Evolutionary conservation across 2,329 filamentous ascomycete species (phyloP).

Genomic region (Aschersonia sp.): DNA sequence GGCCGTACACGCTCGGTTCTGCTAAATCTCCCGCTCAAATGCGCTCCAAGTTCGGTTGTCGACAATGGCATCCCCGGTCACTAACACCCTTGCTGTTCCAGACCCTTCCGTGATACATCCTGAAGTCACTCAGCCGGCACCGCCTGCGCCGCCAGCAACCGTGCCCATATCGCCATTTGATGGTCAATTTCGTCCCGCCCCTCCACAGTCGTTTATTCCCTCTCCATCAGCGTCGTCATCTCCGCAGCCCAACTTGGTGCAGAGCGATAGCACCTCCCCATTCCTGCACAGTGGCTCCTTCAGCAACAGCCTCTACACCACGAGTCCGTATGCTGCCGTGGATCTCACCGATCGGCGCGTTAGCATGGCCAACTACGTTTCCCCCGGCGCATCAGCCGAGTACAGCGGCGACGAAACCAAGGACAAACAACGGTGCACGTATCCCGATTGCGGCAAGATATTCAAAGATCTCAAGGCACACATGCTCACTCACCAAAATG

Average conservation of each 20-base stretch:
- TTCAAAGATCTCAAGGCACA: conserved; percentile 91
- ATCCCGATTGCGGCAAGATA: conserved; percentile 68
- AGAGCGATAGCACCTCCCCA: conserved; percentile 50
- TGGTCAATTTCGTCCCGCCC: conserved; percentile 25
- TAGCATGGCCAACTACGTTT: conserved; percentile 56
- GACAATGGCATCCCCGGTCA: conserved; percentile 1
- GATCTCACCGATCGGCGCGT: conserved; percentile 39
- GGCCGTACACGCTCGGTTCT: too few relatives aligned
- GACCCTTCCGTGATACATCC: conserved; percentile 43
- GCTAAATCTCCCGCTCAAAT: too few relatives aligned
- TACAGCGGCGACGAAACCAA: conserved; percentile 49
- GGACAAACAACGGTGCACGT: conserved; percentile 61
- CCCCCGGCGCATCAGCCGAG: conserved; percentile 41
- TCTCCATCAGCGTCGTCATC: conserved; percentile 47
- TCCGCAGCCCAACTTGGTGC: conserved; percentile 29
- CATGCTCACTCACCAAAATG: conserved; percentile 84
- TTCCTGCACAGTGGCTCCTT: conserved; percentile 42
- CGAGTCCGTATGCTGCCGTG: conserved; percentile 36
- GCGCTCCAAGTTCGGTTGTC: not conserved
- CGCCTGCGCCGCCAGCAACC: conserved; percentile 14
- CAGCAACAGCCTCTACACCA: conserved; percentile 31
- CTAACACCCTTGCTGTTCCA: conserved; percentile 24
- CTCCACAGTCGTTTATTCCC: conserved; percentile 32
- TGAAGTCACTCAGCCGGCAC: conserved; percentile 28
- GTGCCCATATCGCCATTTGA: conserved; percentile 33